Evolutionary conservation across 768 basidiomycete species (phyloP).

Genomic region (Artomyces pyxidatus): DNA sequence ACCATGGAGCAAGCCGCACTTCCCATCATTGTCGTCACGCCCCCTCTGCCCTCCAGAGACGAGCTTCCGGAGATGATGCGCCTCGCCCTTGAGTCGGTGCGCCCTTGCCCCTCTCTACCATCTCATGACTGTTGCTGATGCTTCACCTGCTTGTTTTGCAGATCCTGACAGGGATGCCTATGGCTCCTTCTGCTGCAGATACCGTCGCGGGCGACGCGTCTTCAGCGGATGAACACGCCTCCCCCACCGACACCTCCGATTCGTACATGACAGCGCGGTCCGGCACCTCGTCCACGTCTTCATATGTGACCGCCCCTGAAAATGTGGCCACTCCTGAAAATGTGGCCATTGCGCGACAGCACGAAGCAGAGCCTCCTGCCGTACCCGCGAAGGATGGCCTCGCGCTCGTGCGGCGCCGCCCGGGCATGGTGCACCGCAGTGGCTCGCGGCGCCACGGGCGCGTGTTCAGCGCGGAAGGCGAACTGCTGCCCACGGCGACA

Average conservation of each 20-base stretch:
- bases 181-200: neutral
- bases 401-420: slow-evolving; percentile 8
- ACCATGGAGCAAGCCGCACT: neutral
- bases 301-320: too few relatives aligned
- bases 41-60: neutral
- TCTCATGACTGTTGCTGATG: too few relatives aligned
- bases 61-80: neutral
- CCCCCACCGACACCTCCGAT: too few relatives aligned
- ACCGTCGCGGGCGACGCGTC: slow-evolving; percentile 1
- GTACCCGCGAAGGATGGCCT: too few relatives aligned
- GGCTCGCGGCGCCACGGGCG: slow-evolving; percentile 13
- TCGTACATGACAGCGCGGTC: too few relatives aligned
- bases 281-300: too few relatives aligned
- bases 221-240: slow-evolving; percentile 1
- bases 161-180: neutral
- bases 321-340: too few relatives aligned
- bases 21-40: neutral
- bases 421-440: slow-evolving; percentile 6
- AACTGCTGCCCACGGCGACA: slow-evolving; percentile 11
- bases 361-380: too few relatives aligned
- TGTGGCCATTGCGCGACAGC: too few relatives aligned
- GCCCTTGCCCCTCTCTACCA: too few relatives aligned
- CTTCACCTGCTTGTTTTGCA: too few relatives aligned
- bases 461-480: slow-evolving; percentile 13
- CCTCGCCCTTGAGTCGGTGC: neutral